Conservation (phyloP, 2,329 filamentous ascomycete genomes). For the Colletotrichum godetiae region DNA sequence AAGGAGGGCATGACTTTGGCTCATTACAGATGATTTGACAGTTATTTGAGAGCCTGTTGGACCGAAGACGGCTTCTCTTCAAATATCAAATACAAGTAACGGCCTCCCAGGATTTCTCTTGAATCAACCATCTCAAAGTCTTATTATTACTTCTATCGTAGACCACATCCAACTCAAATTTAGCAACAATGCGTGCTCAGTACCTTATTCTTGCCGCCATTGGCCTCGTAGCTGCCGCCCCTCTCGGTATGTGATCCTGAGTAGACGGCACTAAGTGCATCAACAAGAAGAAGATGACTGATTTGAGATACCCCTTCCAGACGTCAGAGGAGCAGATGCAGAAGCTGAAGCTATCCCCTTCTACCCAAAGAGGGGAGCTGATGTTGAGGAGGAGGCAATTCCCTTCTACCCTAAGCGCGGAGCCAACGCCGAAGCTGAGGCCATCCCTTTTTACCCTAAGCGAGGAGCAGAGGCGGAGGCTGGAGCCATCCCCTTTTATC, state of each 20-base stretch:
- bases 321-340: neutral
- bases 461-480: neutral
- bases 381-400: neutral
- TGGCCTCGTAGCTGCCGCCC: conserved; percentile 3
- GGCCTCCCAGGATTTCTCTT: neutral
- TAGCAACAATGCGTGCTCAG: conserved; percentile 10
- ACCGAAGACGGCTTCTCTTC: neutral
- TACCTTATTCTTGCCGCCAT: neutral
- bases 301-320: neutral
- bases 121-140: neutral
- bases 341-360: neutral
- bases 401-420: neutral
- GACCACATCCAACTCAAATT: neutral
- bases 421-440: neutral
- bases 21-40: neutral
- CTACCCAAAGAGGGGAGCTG: too few relatives aligned
- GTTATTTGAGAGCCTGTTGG: neutral
- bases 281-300: neutral
- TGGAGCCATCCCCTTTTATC: neutral
- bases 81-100: neutral
- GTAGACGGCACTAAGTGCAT: neutral
- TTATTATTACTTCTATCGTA: neutral
- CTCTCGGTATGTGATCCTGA: conserved; percentile 3
- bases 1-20: neutral
- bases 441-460: conserved; percentile 5